Evolutionary conservation across 2,329 filamentous ascomycete species (phyloP).

Genomic region (Sporothrix pseudoabietina): DNA sequence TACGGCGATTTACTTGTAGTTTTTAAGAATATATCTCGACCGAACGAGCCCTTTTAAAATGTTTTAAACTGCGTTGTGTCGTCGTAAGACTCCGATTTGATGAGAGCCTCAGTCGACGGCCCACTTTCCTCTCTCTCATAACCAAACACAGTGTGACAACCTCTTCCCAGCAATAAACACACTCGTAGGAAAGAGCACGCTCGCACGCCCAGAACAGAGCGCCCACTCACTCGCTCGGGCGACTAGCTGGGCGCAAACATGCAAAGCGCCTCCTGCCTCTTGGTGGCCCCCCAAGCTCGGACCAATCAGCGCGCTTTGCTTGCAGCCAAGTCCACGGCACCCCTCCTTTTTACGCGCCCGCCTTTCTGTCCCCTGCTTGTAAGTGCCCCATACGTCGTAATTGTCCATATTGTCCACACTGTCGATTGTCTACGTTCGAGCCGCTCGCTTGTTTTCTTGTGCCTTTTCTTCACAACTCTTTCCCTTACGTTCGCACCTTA

Average conservation of each 20-base stretch:
- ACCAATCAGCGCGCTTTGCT: constrained; percentile 27
- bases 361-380: constrained; percentile 26
- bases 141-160: no score
- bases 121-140: neutral
- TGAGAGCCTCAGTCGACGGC: neutral
- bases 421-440: no score
- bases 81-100: neutral
- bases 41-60: neutral
- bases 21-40: neutral
- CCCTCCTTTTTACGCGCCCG: constrained; percentile 32
- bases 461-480: neutral
- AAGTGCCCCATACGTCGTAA: neutral
- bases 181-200: neutral
- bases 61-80: neutral
- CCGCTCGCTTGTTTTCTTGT: neutral
- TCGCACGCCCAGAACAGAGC: neutral
- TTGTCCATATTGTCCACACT: no score
- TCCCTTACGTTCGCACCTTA: neutral
- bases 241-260: constrained; percentile 16
- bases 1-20: no score
- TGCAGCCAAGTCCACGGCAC: constrained; percentile 22
- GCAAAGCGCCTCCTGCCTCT: neutral
- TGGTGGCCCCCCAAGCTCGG: constrained; percentile 1
- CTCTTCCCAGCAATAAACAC: no score
- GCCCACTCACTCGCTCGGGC: neutral